Base-by-base conservation (phyloP, 2,329 filamentous ascomycete genomes). In the Teratosphaeria nubilosa region DNA sequence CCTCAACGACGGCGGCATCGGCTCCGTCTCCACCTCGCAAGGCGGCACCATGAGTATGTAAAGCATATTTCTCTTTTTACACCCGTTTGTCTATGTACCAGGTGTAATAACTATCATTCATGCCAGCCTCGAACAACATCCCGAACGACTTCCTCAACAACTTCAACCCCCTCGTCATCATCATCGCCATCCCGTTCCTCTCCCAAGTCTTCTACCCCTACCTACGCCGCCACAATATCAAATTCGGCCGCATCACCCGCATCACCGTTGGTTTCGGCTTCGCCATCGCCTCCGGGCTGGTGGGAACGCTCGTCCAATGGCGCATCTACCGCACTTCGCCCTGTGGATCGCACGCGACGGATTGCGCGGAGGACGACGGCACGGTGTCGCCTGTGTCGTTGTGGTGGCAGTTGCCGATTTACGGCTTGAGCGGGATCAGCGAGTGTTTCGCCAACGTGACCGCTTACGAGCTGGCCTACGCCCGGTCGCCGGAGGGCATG, bases 241-340 rank as follows among this genome's bases (percentile, higher is more conserved):
- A 45, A 10, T 60, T 60, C 54, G 53, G 53, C 27, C 57, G 55
- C 13, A 56, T 60, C 45, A 22, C 24, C 22, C 58, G 58, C 51
- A 60, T 60, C n/a, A 61, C 61, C 51, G 75, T 81, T 50, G 77
- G 76, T 50, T 78, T 77, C 65, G 70, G 80, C 3, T 68, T 81
- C 61, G 73, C 82, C 37, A 67, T 78, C 16, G 75, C 80, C 6
- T 66, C 78, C 52, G 77, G 80, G 73, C 60, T 69, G 13, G 80
- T 80, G 66, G 80, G 79, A 41, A 78, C 78, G 24, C 72, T 78
- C 54, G 73, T 82, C 1, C 80, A 83, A 66, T 73, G 78, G 59
- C 68, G 73, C 60, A 82, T 83, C n/a, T 81, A 81, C 70, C 63
- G 75, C 56, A 70, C 71, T 1, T 74, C 72, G 4, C 76, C 77